Base-by-base conservation (phyloP, 2,329 filamentous ascomycete genomes). In the Esteya vermicola region DNA sequence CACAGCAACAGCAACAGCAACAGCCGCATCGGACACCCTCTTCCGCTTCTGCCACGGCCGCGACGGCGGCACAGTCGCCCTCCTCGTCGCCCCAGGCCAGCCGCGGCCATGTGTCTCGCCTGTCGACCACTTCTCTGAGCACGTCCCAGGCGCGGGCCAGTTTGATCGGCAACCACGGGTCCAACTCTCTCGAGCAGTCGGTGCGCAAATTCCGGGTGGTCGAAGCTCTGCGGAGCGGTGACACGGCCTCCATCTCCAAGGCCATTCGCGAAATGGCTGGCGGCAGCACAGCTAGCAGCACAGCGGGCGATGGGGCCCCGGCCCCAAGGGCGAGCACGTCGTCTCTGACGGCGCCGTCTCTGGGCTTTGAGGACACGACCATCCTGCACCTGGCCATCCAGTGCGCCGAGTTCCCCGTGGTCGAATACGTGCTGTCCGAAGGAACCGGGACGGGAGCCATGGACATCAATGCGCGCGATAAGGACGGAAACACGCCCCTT, bases 171-270 rank as follows among this genome's bases (percentile, higher is more conserved):
- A 22, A 7, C 25, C 25, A 10, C 25, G 14, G 26, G 9, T 13
- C 5, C 34, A n/a, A 26, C 23, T 78, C 75, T 20, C 82, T 98
- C 43, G 88, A 98, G 56, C 86, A 94, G 59, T 95, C 89, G 0
- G 85, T 98, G 39, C 78, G 82, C 54, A 88, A 93, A 49, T 98
- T 98, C 60, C 79, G 88, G 49, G 76, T 95, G 35, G 94, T 96
- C 54, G 91, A 96, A 62, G 82, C 88, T 32, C 66, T 98, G 48
- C 76, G 89, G 48, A 91, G 75, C 56, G 91, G 91, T 40, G 89
- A 98, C 57, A 93, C 85, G 1, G 80, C 79, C 13, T 84, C 83
- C 28, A 95, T 98, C 51, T 85, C 84, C 23, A 89, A 81, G 56
- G 83, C 83, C 1, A 83, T 95, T 48, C 72, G 80, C 44, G 81